Evolutionary conservation across 208 protist genomes (phyloP).

Genomic region (Leishmania amazonensis): DNA sequence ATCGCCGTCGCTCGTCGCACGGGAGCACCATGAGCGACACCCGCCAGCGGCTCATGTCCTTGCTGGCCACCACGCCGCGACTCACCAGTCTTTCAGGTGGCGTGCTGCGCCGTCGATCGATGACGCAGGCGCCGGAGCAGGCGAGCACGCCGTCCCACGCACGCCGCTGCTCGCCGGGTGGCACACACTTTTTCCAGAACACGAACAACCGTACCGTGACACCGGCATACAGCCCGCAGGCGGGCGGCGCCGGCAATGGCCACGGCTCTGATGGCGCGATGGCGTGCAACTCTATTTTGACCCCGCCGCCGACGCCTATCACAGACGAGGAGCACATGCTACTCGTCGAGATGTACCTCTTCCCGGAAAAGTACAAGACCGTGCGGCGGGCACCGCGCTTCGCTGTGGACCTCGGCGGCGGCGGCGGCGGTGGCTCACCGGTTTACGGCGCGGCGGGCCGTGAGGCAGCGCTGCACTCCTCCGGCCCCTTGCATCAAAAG

Average conservation of each 20-base stretch:
- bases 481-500: neutral
- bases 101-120: constrained; percentile 16
- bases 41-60: constrained; percentile 16
- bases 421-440: neutral
- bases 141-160: neutral
- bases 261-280: neutral
- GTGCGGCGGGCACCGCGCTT: constrained; percentile 14
- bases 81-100: constrained; percentile 2
- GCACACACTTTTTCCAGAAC: neutral
- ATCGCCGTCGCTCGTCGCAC: constrained; percentile 11
- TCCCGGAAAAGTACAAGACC: constrained; percentile 46
- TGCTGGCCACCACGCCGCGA: constrained; percentile 20
- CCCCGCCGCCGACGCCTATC: constrained; percentile 15
- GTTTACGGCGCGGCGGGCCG: neutral
- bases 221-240: no score
- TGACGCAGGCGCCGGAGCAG: neutral
- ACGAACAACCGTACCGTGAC: neutral
- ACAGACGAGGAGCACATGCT: constrained; percentile 61
- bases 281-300: neutral
- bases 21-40: neutral
- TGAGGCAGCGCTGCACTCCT: constrained; percentile 2
- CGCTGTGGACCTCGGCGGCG: neutral
- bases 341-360: constrained; percentile 58
- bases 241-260: neutral
- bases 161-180: neutral